These are phyloP conservation scores for Avicennia marina DNA, from an alignment of 257 asterid species.

Conservation along the genomic window DNA sequence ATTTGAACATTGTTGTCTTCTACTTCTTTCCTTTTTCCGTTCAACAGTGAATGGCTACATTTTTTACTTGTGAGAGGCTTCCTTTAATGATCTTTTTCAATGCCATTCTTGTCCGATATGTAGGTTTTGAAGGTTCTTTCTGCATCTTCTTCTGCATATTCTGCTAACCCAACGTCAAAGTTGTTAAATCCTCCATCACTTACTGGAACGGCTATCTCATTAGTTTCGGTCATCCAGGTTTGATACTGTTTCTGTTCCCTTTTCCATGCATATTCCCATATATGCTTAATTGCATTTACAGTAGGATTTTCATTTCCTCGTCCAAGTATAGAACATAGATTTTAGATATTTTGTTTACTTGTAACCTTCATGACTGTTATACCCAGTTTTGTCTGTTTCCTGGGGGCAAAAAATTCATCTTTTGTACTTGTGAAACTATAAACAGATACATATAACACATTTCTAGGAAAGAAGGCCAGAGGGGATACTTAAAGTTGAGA, in stretches of 20 bases:
- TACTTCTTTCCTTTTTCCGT: neutral
- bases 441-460: neutral
- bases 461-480: no score
- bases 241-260: slow-evolving; percentile 1
- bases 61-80: slow-evolving; percentile 8
- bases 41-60: neutral
- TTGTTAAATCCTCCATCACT: slow-evolving; percentile 65
- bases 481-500: no score
- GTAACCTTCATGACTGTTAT: neutral
- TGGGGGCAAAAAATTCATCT: no score
- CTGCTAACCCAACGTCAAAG: slow-evolving; percentile 68
- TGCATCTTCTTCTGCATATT: slow-evolving; percentile 82
- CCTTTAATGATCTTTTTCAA: neutral
- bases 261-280: neutral
- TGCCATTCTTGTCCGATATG: slow-evolving; percentile 16
- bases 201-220: slow-evolving; percentile 65
- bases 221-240: slow-evolving; percentile 89
- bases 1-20: neutral
- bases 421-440: neutral
- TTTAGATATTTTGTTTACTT: neutral
- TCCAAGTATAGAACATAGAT: neutral
- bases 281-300: no score
- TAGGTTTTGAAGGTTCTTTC: slow-evolving; percentile 67
- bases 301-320: neutral
- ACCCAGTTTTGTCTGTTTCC: neutral